A percentile compares a stretch with the other conserved stretches of the same genome.
Evolutionary conservation across 1,139 yeast species (phyloP).

Genomic region (Petasospora fabianii): DNA sequence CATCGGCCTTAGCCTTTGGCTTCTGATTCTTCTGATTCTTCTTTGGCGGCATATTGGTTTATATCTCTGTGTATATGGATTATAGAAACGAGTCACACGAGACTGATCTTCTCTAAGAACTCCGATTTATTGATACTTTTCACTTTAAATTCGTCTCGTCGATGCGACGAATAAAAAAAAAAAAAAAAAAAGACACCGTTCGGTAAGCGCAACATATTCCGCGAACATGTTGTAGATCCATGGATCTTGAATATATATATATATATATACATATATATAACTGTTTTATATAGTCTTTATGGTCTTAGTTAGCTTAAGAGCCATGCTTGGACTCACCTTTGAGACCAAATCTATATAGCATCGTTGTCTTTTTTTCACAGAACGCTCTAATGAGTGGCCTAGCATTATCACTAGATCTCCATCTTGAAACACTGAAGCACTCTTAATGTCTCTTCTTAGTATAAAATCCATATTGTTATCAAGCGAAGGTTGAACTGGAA

Average conservation of each 20-base stretch:
- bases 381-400: conserved; percentile 3
- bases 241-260: too few relatives aligned
- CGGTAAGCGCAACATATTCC: too few relatives aligned
- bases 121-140: neutral
- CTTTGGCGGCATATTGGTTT: conserved; percentile 63
- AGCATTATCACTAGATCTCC: conserved; percentile 11
- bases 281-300: conserved; percentile 1
- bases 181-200: too few relatives aligned
- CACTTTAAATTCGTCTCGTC: neutral
- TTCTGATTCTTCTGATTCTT: conserved; percentile 67
- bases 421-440: conserved; percentile 3
- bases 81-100: too few relatives aligned
- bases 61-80: neutral
- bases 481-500: conserved; percentile 5
- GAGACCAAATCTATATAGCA: conserved; percentile 10
- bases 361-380: conserved; percentile 2
- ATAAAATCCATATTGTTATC: conserved; percentile 3
- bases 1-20: conserved; percentile 60
- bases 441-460: conserved; percentile 4
- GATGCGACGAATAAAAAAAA: neutral
- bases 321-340: conserved; percentile 8
- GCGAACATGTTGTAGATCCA: too few relatives aligned
- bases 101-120: too few relatives aligned
- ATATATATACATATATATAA: neutral
- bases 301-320: conserved; percentile 1